Conservation (phyloP, 129 eudicot species). For the Lactuca saligna region DNA sequence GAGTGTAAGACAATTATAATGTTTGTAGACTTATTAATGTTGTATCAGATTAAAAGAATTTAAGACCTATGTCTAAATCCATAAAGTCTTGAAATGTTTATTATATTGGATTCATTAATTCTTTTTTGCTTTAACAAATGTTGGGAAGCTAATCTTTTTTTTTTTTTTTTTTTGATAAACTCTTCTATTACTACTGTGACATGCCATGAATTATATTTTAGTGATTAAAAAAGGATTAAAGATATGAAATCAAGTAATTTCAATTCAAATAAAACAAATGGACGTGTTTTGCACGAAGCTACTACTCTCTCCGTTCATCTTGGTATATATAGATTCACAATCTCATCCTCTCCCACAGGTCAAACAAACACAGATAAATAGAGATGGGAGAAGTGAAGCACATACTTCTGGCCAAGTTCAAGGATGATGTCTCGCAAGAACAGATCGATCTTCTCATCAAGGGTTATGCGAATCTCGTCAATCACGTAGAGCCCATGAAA, state of each 20-base stretch:
- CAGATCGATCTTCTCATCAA: conserved; percentile 66
- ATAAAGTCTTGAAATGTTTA: background rate
- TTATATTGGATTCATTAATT: background rate
- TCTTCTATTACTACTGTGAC: too few species aligned
- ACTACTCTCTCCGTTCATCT: background rate
- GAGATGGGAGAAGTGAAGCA: conserved; percentile 77
- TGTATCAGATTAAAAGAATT: too few species aligned
- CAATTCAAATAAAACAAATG: too few species aligned
- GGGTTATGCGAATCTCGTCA: conserved; percentile 73
- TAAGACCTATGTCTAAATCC: background rate
- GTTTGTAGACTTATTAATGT: too few species aligned
- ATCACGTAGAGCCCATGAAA: conserved; percentile 74
- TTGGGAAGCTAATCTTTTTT: background rate
- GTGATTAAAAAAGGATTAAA: too few species aligned
- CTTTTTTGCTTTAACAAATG: background rate
- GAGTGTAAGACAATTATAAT: background rate
- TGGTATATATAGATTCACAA: background rate
- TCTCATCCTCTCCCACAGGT: background rate
- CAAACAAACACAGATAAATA: background rate
- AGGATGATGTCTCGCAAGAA: conserved; percentile 53
- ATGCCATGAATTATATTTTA: too few species aligned
- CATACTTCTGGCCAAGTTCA: conserved; percentile 71
- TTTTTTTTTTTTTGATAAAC: background rate
- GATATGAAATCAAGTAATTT: too few species aligned
- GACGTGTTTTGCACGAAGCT: background rate